These are phyloP conservation scores for Colletotrichum liriopes DNA, from an alignment of 2,329 filamentous ascomycete genomes.

Conservation along the genomic window DNA sequence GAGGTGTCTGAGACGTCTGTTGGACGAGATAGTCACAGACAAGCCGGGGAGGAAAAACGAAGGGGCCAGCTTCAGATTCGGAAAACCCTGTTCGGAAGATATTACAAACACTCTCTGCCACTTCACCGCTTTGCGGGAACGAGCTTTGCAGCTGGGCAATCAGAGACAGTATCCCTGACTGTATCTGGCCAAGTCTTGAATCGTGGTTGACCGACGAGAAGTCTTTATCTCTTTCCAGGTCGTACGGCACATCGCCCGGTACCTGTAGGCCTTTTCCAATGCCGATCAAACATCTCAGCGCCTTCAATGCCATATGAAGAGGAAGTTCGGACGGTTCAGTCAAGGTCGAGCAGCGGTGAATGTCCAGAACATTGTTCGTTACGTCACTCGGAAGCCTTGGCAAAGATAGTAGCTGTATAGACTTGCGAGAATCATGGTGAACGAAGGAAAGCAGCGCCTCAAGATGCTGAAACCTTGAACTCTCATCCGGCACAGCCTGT, in stretches of 20 bases:
- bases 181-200: slow-evolving; percentile 54
- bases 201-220: slow-evolving; percentile 30
- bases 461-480: slow-evolving; percentile 58
- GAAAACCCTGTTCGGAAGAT: slow-evolving; percentile 83
- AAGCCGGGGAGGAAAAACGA: slow-evolving; percentile 78
- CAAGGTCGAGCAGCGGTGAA: slow-evolving; percentile 32
- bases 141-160: slow-evolving; percentile 64
- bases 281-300: slow-evolving; percentile 77
- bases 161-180: slow-evolving; percentile 63
- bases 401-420: slow-evolving; percentile 48
- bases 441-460: slow-evolving; percentile 73
- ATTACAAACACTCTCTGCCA: slow-evolving; percentile 80
- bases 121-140: slow-evolving; percentile 75
- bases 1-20: slow-evolving; percentile 72
- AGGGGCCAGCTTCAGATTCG: slow-evolving; percentile 81
- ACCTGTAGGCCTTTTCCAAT: slow-evolving; percentile 82
- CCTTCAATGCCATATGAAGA: slow-evolving; percentile 66
- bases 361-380: slow-evolving; percentile 2
- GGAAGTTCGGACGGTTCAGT: slow-evolving; percentile 57
- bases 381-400: slow-evolving; percentile 47
- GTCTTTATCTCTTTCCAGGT: slow-evolving; percentile 71
- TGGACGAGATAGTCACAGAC: slow-evolving; percentile 78
- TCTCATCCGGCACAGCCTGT: slow-evolving; percentile 72
- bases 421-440: slow-evolving; percentile 65
- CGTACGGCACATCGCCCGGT: slow-evolving; percentile 76